A percentile compares a stretch with the other conserved stretches of the same genome.
Conservation (phyloP, 169 alveolate genomes). For the Toxoplasma gondii region DNA sequence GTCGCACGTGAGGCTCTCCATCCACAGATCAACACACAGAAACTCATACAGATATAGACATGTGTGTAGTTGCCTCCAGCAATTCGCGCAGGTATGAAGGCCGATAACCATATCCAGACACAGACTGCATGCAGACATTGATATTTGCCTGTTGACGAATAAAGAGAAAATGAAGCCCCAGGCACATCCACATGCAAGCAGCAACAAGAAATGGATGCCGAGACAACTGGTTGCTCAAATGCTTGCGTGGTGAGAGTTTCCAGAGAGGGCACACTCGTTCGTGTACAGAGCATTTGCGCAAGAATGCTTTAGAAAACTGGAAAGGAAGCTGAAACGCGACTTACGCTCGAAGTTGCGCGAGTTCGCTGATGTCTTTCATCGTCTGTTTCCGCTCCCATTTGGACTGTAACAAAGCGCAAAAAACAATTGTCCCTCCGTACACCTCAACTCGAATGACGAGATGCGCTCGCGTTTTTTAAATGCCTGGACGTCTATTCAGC, state of each 20-base stretch:
- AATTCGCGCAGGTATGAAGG: not conserved
- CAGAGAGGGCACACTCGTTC: too few relatives aligned
- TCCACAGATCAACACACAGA: not conserved
- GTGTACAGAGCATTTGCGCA: not conserved
- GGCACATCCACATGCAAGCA: not conserved
- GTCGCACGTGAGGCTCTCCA: not conserved
- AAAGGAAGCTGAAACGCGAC: not conserved
- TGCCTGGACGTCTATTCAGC: too few relatives aligned
- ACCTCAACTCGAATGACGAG: too few relatives aligned
- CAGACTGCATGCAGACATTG: not conserved
- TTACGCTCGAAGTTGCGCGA: conserved; percentile 76
- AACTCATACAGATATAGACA: not conserved
- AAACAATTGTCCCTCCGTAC: not conserved
- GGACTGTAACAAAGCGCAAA: conserved; percentile 66
- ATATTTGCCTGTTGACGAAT: not conserved
- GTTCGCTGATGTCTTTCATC: conserved; percentile 81
- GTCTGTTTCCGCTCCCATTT: conserved; percentile 89
- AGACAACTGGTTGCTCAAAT: too few relatives aligned
- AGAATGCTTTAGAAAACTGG: not conserved
- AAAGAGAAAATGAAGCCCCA: not conserved
- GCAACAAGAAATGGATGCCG: not conserved
- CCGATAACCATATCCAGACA: not conserved
- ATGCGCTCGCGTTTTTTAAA: too few relatives aligned
- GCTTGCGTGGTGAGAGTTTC: too few relatives aligned
- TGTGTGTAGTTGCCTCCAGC: not conserved